Percentiles rank a stretch among this genome's conserved stretches.
Evolutionary conservation across 2,329 filamentous ascomycete genomes (phyloP).

Genomic region (Ascosphaera pollenicola): DNA sequence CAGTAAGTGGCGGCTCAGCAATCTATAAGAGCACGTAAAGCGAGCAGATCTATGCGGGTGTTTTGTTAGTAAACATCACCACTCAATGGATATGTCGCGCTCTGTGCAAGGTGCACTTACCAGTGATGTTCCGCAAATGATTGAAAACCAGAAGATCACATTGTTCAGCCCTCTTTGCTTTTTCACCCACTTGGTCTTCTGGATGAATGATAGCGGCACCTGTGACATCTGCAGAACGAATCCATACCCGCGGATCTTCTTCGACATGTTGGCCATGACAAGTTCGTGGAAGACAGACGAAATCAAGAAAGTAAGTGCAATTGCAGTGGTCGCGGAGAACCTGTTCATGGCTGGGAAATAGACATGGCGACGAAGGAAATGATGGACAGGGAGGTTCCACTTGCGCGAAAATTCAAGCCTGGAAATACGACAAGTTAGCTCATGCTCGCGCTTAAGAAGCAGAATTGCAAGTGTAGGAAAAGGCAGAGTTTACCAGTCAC

Average conservation of each 20-base stretch:
- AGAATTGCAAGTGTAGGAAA: background rate
- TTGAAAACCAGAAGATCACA: conserved; percentile 74
- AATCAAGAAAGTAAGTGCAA: conserved; percentile 76
- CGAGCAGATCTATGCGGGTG: conserved; percentile 29
- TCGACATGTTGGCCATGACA: conserved; percentile 94
- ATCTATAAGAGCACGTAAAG: conserved; percentile 34
- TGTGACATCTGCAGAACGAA: conserved; percentile 93
- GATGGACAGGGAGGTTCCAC: conserved; percentile 96
- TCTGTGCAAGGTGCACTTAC: conserved; percentile 26
- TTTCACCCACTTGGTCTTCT: conserved; percentile 56
- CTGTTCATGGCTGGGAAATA: conserved; percentile 62
- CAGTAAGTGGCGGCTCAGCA: too few relatives aligned
- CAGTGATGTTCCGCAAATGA: conserved; percentile 68
- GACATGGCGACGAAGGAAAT: conserved; percentile 84
- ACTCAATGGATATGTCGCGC: conserved; percentile 1
- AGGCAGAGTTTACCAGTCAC: conserved; percentile 20
- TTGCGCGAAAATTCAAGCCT: conserved; percentile 74
- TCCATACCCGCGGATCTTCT: conserved; percentile 87
- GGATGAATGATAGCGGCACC: conserved; percentile 80
- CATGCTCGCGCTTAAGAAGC: background rate
- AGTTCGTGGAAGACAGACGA: conserved; percentile 80
- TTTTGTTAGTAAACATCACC: conserved; percentile 2
- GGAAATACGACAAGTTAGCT: background rate
- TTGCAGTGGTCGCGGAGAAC: conserved; percentile 57
- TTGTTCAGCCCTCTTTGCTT: conserved; percentile 65